A percentile compares a stretch with the other conserved stretches of the same genome.
These are phyloP conservation scores for Sphaerosporella brunnea DNA, from an alignment of 495 filamentous ascomycete genomes.

Conservation along the genomic window DNA sequence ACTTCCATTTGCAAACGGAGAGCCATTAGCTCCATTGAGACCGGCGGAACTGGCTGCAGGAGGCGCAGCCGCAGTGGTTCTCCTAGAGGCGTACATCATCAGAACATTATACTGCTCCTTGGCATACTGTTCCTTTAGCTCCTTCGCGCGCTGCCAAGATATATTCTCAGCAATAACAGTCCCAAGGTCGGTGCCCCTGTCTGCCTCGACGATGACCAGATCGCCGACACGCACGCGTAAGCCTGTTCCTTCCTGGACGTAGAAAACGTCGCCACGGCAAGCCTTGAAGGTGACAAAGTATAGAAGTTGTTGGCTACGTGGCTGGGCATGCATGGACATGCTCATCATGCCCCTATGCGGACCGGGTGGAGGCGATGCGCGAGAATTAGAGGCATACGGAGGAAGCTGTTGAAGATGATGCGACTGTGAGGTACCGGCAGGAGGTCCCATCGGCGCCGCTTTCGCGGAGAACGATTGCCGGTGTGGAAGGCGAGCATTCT, in stretches of 20 bases:
- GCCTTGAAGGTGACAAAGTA: slow-evolving; percentile 95
- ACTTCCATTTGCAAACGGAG: slow-evolving; percentile 31
- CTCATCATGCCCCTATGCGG: slow-evolving; percentile 44
- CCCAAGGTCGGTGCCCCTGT: slow-evolving; percentile 86
- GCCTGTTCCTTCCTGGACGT: slow-evolving; percentile 86
- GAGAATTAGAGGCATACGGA: slow-evolving; percentile 37
- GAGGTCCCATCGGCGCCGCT: slow-evolving; percentile 14
- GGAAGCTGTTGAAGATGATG: slow-evolving; percentile 31
- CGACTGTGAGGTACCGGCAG: slow-evolving; percentile 16
- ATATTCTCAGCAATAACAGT: slow-evolving; percentile 78
- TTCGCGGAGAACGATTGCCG: slow-evolving; percentile 19
- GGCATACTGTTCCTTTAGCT: slow-evolving; percentile 70
- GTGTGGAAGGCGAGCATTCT: slow-evolving; percentile 19
- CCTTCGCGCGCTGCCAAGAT: slow-evolving; percentile 64
- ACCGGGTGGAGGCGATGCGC: slow-evolving; percentile 32
- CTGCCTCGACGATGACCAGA: slow-evolving; percentile 90
- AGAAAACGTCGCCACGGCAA: slow-evolving; percentile 83
- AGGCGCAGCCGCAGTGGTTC: slow-evolving; percentile 39
- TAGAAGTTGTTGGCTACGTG: slow-evolving; percentile 62
- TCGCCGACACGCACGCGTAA: slow-evolving; percentile 78
- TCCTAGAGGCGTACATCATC: slow-evolving; percentile 86
- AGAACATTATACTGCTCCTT: slow-evolving; percentile 93
- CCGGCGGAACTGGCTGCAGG: slow-evolving; percentile 36
- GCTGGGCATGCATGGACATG: slow-evolving; percentile 29
- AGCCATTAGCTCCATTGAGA: slow-evolving; percentile 42